phyloP scores from a whole-genome alignment of 2,329 filamentous ascomycete species.

The Fusarium bactridioides region DNA sequence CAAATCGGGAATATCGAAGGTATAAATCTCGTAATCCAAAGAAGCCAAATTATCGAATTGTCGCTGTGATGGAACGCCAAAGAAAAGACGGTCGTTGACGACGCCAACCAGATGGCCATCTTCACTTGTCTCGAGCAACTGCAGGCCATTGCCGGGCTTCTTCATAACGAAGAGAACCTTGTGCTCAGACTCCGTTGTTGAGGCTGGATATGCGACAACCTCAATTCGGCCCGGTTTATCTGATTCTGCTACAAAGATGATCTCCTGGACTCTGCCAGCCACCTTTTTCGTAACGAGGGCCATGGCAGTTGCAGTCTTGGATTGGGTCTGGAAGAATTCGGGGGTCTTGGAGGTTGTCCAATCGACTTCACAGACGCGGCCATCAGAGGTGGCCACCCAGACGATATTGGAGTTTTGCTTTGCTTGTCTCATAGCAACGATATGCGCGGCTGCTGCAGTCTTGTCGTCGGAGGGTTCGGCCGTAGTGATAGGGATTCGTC shows the following conservation, averaged over 20 bases:
- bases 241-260: slow-evolving; percentile 58
- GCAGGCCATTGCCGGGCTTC: slow-evolving; percentile 47
- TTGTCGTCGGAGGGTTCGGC: slow-evolving; percentile 40
- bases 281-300: slow-evolving; percentile 51
- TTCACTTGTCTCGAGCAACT: slow-evolving; percentile 57
- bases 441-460: slow-evolving; percentile 41
- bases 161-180: slow-evolving; percentile 50
- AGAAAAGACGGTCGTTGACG: slow-evolving; percentile 49
- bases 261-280: slow-evolving; percentile 49
- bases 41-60: slow-evolving; percentile 36
- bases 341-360: slow-evolving; percentile 60
- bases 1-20: slow-evolving; percentile 67
- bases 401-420: slow-evolving; percentile 54
- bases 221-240: slow-evolving; percentile 47
- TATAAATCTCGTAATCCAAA: slow-evolving; percentile 62
- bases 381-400: slow-evolving; percentile 69
- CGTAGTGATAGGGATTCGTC: slow-evolving; percentile 67
- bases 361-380: slow-evolving; percentile 64
- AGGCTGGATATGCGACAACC: slow-evolving; percentile 57
- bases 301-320: slow-evolving; percentile 57
- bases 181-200: slow-evolving; percentile 40
- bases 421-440: slow-evolving; percentile 54
- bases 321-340: slow-evolving; percentile 52
- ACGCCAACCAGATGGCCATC: slow-evolving; percentile 63
- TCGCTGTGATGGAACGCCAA: slow-evolving; percentile 42